These are phyloP conservation scores for Aspergillus candidus DNA, from an alignment of 2,329 filamentous ascomycete species.

Conservation along the genomic window DNA sequence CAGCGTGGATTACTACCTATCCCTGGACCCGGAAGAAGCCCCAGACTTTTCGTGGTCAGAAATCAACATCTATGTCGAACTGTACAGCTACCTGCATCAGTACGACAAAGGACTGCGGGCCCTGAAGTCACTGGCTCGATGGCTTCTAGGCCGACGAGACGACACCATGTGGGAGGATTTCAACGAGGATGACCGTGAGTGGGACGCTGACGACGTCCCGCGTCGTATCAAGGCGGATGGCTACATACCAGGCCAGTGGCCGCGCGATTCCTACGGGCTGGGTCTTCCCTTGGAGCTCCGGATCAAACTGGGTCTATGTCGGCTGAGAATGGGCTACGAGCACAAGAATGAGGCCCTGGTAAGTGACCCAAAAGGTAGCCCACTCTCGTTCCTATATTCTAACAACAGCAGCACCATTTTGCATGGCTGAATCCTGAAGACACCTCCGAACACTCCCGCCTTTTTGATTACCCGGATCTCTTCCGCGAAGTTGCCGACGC, in stretches of 20 bases:
- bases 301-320: slow-evolving; percentile 74
- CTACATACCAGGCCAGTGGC: slow-evolving; percentile 53
- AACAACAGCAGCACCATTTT: slow-evolving; percentile 53
- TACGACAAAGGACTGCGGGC: slow-evolving; percentile 62
- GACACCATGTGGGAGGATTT: slow-evolving; percentile 73
- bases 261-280: slow-evolving; percentile 59
- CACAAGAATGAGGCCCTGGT: slow-evolving; percentile 66
- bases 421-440: slow-evolving; percentile 63
- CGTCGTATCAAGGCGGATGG: slow-evolving; percentile 57
- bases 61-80: slow-evolving; percentile 75
- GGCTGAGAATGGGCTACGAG: slow-evolving; percentile 62
- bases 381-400: not conserved
- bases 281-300: slow-evolving; percentile 76
- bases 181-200: slow-evolving; percentile 76
- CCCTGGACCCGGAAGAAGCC: slow-evolving; percentile 39
- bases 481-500: slow-evolving; percentile 64
- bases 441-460: slow-evolving; percentile 42
- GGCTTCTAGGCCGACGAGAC: slow-evolving; percentile 68
- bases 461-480: slow-evolving; percentile 69
- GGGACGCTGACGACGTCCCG: slow-evolving; percentile 66
- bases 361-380: slow-evolving; percentile 26
- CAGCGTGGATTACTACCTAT: slow-evolving; percentile 46
- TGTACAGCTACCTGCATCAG: slow-evolving; percentile 61
- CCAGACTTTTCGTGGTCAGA: slow-evolving; percentile 66
- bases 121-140: slow-evolving; percentile 68